Conservation (phyloP, 371 early-diverging fungal genomes). For the Haplosporangium sp. region DNA sequence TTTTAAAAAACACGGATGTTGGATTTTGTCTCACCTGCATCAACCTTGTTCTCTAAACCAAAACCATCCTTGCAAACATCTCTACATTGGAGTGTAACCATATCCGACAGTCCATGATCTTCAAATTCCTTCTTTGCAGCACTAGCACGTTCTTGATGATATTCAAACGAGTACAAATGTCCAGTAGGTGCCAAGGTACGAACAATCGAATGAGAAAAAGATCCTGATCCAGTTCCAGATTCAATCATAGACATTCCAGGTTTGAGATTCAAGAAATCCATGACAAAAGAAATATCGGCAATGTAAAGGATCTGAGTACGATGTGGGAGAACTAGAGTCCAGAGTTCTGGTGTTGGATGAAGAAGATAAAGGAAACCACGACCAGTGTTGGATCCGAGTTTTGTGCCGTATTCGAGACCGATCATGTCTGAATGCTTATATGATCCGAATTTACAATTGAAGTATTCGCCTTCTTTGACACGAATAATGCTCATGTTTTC, state of each 20-base stretch:
- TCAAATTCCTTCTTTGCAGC: slow-evolving; percentile 84
- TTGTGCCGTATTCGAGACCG: slow-evolving; percentile 87
- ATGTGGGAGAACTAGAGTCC: slow-evolving; percentile 93
- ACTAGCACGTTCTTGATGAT: slow-evolving; percentile 83
- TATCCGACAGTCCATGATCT: slow-evolving; percentile 76
- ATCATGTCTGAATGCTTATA: slow-evolving; percentile 87
- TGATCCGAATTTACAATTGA: slow-evolving; percentile 81
- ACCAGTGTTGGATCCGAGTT: slow-evolving; percentile 77
- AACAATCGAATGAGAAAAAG: slow-evolving; percentile 94
- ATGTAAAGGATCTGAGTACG: slow-evolving; percentile 96
- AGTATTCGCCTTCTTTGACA: slow-evolving; percentile 67
- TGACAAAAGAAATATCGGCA: slow-evolving; percentile 93
- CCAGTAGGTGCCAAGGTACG: slow-evolving; percentile 90
- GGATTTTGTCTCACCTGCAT: slow-evolving; percentile 68
- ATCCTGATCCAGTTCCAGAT: slow-evolving; percentile 97
- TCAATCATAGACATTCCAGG: slow-evolving; percentile 92
- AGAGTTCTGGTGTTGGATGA: slow-evolving; percentile 95
- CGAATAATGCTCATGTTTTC: slow-evolving; percentile 72
- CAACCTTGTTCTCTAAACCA: slow-evolving; percentile 74
- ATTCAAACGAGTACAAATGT: slow-evolving; percentile 94
- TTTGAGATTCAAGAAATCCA: slow-evolving; percentile 80
- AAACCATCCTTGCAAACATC: slow-evolving; percentile 96
- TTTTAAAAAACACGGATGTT: neutral
- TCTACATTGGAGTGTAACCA: slow-evolving; percentile 78
- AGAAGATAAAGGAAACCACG: slow-evolving; percentile 90